Conservation (phyloP, 768 basidiomycete genomes). For the Podaxis carcinomalis region DNA sequence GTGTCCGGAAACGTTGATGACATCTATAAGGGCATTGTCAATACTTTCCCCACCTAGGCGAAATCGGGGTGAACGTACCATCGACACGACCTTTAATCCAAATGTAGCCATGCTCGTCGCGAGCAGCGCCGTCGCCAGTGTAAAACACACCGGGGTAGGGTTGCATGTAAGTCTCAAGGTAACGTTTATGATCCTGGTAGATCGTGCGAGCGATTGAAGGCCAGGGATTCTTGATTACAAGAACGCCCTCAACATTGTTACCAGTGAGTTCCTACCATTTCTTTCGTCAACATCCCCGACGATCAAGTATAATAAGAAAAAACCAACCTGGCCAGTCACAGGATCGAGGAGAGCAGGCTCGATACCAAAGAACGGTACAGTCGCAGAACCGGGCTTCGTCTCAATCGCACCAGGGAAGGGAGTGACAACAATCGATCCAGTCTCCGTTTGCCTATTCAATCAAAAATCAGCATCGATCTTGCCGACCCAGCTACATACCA, state of each 20-base stretch:
- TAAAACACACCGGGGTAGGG: slow-evolving; percentile 91
- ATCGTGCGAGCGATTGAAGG: slow-evolving; percentile 93
- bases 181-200: slow-evolving; percentile 86
- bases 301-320: not conserved
- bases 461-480: slow-evolving; percentile 1
- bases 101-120: slow-evolving; percentile 94
- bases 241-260: slow-evolving; percentile 85
- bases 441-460: slow-evolving; percentile 85
- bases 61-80: slow-evolving; percentile 38
- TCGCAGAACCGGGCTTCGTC: slow-evolving; percentile 95
- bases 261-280: slow-evolving; percentile 57
- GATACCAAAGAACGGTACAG: slow-evolving; percentile 97
- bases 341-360: slow-evolving; percentile 87
- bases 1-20: slow-evolving; percentile 98
- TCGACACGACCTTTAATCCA: slow-evolving; percentile 99
- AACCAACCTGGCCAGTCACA: slow-evolving; percentile 59
- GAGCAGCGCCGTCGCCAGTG: slow-evolving; percentile 95
- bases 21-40: slow-evolving; percentile 45
- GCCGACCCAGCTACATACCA: slow-evolving; percentile 12
- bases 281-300: not conserved
- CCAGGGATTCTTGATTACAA: slow-evolving; percentile 86
- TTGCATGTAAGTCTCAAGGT: slow-evolving; percentile 50
- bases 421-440: slow-evolving; percentile 91
- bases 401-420: slow-evolving; percentile 95
- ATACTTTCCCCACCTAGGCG: not conserved